Conservation (phyloP, 139 green algal genomes). For the Asterochloris erici region DNA sequence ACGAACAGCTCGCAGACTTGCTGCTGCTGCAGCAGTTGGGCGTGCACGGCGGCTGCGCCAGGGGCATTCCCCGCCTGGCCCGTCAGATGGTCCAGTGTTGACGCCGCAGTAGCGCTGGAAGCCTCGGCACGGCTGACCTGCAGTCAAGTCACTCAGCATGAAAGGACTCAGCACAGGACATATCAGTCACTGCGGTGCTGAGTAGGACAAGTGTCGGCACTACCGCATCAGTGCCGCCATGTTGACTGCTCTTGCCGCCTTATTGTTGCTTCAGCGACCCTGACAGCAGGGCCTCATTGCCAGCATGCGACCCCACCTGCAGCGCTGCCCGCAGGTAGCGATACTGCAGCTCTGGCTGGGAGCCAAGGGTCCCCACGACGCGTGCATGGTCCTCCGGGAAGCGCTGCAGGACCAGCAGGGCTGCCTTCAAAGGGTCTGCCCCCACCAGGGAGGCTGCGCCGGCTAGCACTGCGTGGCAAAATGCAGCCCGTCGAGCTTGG, state of each 20-base stretch:
- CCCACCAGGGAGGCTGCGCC: constrained; percentile 3
- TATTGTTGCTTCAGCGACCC: too few species aligned
- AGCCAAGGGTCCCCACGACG: constrained; percentile 21
- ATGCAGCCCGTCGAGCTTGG: neutral
- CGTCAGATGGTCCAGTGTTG: too few species aligned
- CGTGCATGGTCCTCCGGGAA: constrained; percentile 31
- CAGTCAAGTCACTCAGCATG: too few species aligned
- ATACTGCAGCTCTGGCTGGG: constrained; percentile 39
- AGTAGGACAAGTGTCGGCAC: too few species aligned
- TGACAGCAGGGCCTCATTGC: too few species aligned
- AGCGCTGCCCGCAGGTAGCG: constrained; percentile 21
- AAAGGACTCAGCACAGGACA: too few species aligned
- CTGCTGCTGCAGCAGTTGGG: constrained; percentile 6
- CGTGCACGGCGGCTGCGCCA: constrained; percentile 1
- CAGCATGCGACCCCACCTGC: neutral
- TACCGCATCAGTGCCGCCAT: too few species aligned
- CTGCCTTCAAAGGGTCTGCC: neutral
- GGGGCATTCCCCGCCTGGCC: neutral
- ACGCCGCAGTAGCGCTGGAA: too few species aligned
- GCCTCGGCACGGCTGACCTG: too few species aligned
- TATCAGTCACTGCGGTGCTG: too few species aligned
- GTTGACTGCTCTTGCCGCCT: too few species aligned
- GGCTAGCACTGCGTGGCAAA: constrained; percentile 17
- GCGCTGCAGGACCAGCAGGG: constrained; percentile 26
- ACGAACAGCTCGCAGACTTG: constrained; percentile 35